Conservation (phyloP, 1,284 basidiomycete species). For the Macrocystidia cucumis region DNA sequence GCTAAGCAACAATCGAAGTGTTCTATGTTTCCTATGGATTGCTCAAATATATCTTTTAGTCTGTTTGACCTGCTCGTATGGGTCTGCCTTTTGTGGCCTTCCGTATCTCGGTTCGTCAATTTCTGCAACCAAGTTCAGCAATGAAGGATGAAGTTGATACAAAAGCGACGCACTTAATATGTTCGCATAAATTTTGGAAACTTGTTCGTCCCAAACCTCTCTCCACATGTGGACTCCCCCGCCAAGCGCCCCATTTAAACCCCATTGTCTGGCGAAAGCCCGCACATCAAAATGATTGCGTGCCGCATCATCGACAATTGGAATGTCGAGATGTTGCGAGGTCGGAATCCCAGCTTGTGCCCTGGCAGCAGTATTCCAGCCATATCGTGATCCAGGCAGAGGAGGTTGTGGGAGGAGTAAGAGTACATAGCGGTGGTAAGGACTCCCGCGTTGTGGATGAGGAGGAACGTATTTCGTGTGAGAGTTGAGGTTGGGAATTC, state of each 20-base stretch:
- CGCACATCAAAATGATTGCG: slow-evolving; percentile 62
- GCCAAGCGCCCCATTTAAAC: slow-evolving; percentile 42
- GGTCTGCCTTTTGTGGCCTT: slow-evolving; percentile 43
- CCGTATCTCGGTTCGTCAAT: slow-evolving; percentile 62
- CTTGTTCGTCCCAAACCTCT: slow-evolving; percentile 64
- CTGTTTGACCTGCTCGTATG: slow-evolving; percentile 49
- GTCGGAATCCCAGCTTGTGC: slow-evolving; percentile 23
- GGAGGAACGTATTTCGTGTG: slow-evolving; percentile 79
- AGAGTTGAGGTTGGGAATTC: slow-evolving; percentile 30
- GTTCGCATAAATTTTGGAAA: slow-evolving; percentile 60
- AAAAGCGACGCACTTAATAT: slow-evolving; percentile 52
- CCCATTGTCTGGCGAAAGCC: slow-evolving; percentile 48
- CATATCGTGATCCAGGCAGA: slow-evolving; percentile 19
- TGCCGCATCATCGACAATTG: slow-evolving; percentile 25
- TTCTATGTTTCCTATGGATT: no score
- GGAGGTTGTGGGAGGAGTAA: slow-evolving; percentile 71
- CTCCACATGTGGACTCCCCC: slow-evolving; percentile 84
- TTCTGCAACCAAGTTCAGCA: slow-evolving; percentile 28
- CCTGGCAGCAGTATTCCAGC: slow-evolving; percentile 19
- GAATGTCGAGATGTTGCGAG: slow-evolving; percentile 32
- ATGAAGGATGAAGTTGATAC: slow-evolving; percentile 8
- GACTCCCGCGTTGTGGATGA: slow-evolving; percentile 79
- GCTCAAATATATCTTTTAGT: slow-evolving; percentile 50
- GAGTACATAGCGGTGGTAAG: slow-evolving; percentile 80
- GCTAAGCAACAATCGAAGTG: no score